Base-by-base conservation (phyloP, 1,284 basidiomycete genomes). In the Ceratobasidium sp. region DNA sequence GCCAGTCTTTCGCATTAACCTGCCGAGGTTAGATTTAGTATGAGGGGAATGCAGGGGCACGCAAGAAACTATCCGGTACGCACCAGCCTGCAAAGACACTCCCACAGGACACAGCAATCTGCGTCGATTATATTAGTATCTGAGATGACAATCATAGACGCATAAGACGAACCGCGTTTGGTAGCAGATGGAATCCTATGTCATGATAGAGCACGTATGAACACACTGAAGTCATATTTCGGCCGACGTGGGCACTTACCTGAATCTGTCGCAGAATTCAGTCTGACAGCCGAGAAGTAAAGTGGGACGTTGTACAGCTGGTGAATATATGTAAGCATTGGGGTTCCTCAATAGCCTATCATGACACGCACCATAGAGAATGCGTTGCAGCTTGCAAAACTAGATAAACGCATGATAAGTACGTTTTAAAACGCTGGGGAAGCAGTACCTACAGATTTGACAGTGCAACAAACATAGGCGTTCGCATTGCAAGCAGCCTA, bases 291-390 rank as follows among this genome's bases (percentile, higher is more conserved):
- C 73, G 92, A 91, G 78, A 94, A 96, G 83, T 93, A 96, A 88
- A 96, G 81, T 21, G 94, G 94, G 35, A 94, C 85, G 78, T 93
- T 93, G 82, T 96, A 96, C 43, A 96, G 83, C 93, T 95, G 76
- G 75, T 73, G 72, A 74, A 70, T 62, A 54, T 7, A 9, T 59
- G 75, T 41, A 28, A 32, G 47, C 16, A 50, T 46, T n/a, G 75
- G 26, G 16, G n/a, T n/a, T n/a, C n/a, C n/a, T n/a, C n/a, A n/a
- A n/a, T n/a, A n/a, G n/a, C 54, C 14, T 9, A 44, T 21, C 1
- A 26, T 49, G 21, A 55, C n/a, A 84, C 89, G 78, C 77, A 93
- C 92, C 86, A 90, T 89, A 0, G 91, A 92, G 80, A 93, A 96
- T 28, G 91, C 88, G 21, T 89, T 85, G 79, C 93, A 86, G 77